phyloP scores from a whole-genome alignment of 176 grass and related monocot species.

The Triticum monococcum region DNA sequence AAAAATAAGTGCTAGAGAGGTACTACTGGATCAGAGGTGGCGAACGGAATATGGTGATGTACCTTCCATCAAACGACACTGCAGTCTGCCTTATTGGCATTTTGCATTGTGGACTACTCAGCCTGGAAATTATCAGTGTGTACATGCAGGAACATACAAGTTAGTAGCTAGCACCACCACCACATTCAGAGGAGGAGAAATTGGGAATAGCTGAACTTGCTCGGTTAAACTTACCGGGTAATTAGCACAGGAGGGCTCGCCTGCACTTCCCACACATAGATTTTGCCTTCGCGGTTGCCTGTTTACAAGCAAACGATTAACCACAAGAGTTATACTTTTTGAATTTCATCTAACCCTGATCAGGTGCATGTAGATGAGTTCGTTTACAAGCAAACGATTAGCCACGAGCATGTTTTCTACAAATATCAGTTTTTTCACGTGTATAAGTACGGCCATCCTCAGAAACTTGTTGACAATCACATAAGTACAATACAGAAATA shows the following conservation, averaged over 20 bases:
- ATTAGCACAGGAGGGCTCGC: slow-evolving; percentile 69
- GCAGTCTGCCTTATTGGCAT: slow-evolving; percentile 84
- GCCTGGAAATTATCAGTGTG: slow-evolving; percentile 34
- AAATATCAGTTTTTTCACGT: neutral
- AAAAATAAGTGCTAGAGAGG: slow-evolving; percentile 1
- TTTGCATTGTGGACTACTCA: slow-evolving; percentile 67
- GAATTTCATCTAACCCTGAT: neutral
- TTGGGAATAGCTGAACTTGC: neutral
- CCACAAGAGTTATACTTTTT: neutral
- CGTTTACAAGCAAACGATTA: neutral
- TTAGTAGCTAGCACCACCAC: neutral
- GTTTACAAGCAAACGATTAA: slow-evolving; percentile 19
- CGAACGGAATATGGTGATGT: neutral
- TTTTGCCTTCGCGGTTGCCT: slow-evolving; percentile 95
- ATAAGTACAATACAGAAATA: neutral
- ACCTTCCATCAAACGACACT: slow-evolving; percentile 86
- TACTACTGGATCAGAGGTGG: neutral
- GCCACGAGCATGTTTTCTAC: neutral
- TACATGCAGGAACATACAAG: neutral
- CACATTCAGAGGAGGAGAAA: neutral
- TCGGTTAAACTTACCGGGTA: slow-evolving; percentile 38
- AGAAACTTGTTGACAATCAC: neutral
- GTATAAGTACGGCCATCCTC: neutral
- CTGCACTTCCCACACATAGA: slow-evolving; percentile 91
- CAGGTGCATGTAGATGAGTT: neutral